Percentiles rank a stretch among this genome's conserved stretches.
phyloP scores from a whole-genome alignment of 371 early-diverging fungal species.

The Saksenaea oblongispora region DNA sequence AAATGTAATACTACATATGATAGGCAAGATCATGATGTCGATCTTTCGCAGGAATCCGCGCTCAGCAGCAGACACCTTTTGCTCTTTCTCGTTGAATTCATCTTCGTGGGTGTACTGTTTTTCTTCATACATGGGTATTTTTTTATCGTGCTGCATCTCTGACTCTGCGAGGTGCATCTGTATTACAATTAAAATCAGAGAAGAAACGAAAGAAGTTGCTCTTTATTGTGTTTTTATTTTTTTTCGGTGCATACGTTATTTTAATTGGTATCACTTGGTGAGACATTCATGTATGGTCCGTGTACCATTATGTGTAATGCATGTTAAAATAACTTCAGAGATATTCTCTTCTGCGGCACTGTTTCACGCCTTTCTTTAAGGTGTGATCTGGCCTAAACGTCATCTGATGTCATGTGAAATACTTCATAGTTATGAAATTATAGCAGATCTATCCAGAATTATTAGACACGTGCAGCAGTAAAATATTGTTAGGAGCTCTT shows the following conservation, averaged over 20 bases:
- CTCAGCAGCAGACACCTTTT: constrained; percentile 17
- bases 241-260: neutral
- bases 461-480: too few species aligned
- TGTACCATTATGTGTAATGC: neutral
- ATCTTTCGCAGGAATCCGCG: constrained; percentile 35
- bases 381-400: too few species aligned
- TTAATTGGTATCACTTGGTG: neutral
- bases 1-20: constrained; percentile 41
- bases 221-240: neutral
- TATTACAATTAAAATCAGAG: neutral
- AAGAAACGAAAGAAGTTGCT: neutral
- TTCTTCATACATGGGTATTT: neutral
- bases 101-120: neutral
- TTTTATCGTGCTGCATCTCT: neutral
- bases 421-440: too few species aligned
- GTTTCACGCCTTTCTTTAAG: too few species aligned
- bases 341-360: too few species aligned
- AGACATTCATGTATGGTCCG: neutral
- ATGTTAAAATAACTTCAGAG: too few species aligned
- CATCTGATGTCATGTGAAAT: too few species aligned
- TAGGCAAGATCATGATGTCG: constrained; percentile 37
- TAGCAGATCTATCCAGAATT: too few species aligned
- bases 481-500: too few species aligned
- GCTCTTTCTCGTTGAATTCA: constrained; percentile 2
- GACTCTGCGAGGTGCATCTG: neutral